Conservation (phyloP, 208 protist species). For the Lotmaria passim region DNA sequence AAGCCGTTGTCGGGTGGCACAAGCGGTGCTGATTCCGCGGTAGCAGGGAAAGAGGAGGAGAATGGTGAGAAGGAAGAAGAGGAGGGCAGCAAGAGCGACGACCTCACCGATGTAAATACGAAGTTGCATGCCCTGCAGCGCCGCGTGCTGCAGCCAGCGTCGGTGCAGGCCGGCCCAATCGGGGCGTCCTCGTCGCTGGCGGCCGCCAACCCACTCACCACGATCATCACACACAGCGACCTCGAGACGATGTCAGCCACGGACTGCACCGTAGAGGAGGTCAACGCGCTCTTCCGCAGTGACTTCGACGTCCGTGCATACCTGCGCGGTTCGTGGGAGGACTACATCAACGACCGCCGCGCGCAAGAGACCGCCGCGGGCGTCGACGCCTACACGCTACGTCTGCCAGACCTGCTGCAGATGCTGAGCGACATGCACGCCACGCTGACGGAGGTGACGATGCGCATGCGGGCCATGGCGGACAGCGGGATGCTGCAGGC, state of each 20-base stretch:
- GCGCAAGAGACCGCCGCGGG: slow-evolving; percentile 8
- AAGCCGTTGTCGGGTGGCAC: background rate
- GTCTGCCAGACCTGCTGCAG: slow-evolving; percentile 55
- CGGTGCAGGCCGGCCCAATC: background rate
- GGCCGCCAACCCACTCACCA: background rate
- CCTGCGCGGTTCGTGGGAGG: slow-evolving; percentile 50
- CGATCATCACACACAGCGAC: slow-evolving; percentile 59
- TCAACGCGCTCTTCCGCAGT: slow-evolving; percentile 75
- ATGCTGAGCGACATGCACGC: slow-evolving; percentile 75
- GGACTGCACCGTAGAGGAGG: slow-evolving; percentile 81
- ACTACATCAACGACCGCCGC: slow-evolving; percentile 18
- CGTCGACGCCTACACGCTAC: slow-evolving; percentile 44
- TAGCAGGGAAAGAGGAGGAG: background rate
- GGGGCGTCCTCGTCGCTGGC: background rate
- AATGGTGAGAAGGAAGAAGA: background rate
- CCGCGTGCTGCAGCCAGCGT: background rate
- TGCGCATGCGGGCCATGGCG: slow-evolving; percentile 69
- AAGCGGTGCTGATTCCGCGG: no score
- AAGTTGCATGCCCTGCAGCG: slow-evolving; percentile 1
- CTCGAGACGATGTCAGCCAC: slow-evolving; percentile 60
- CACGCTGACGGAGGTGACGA: slow-evolving; percentile 70
- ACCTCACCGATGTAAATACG: background rate
- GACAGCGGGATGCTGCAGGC: slow-evolving; percentile 63
- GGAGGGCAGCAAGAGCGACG: background rate
- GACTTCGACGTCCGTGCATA: slow-evolving; percentile 81